These are phyloP conservation scores for Debaryomycetaceae sp. DNA, from an alignment of 1,139 yeast species.

Conservation along the genomic window DNA sequence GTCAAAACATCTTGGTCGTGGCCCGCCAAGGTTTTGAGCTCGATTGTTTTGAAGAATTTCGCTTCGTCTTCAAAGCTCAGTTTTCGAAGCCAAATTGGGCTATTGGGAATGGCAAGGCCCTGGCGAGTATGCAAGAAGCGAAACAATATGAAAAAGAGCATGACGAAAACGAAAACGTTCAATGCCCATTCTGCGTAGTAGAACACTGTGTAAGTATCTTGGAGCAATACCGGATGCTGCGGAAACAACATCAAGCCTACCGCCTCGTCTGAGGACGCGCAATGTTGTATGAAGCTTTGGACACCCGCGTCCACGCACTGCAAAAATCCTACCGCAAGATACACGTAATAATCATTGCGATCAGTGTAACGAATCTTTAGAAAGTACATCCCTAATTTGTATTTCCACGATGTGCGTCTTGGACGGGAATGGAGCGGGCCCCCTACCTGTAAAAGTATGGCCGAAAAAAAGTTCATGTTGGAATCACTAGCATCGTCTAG, in stretches of 20 bases:
- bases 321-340: too few relatives aligned
- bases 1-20: conserved; percentile 56
- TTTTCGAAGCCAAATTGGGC: conserved; percentile 4
- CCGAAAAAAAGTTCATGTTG: conserved; percentile 16
- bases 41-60: conserved; percentile 31
- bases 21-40: conserved; percentile 28
- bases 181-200: conserved; percentile 8
- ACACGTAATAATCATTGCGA: conserved; percentile 2
- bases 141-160: conserved; percentile 18
- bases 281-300: too few relatives aligned
- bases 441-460: conserved; percentile 12
- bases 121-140: conserved; percentile 8
- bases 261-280: too few relatives aligned
- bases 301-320: too few relatives aligned
- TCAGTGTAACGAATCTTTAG: conserved; percentile 24
- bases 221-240: too few relatives aligned
- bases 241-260: too few relatives aligned
- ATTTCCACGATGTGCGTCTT: conserved; percentile 12
- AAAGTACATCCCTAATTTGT: conserved; percentile 23
- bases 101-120: conserved; percentile 1
- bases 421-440: conserved; percentile 10
- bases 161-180: conserved; percentile 16
- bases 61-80: conserved; percentile 11
- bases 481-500: conserved; percentile 8
- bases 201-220: not conserved